Conservation (phyloP, 169 alveolate species). For the Plasmodium adleri region DNA sequence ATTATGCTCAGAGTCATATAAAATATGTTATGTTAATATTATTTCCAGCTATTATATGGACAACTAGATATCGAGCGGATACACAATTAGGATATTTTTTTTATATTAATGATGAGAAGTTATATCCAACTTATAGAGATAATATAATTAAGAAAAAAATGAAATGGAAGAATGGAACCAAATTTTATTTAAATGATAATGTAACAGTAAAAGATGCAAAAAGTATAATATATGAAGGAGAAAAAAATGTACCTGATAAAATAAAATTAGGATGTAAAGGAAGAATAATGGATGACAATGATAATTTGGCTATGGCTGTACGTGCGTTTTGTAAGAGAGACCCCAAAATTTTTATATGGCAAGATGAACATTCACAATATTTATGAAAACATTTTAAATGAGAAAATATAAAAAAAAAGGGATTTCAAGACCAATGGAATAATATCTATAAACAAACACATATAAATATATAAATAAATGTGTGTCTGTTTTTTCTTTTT, state of each 20-base stretch:
- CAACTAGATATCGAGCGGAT: constrained; percentile 87
- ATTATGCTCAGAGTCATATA: constrained; percentile 89
- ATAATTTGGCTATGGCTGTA: constrained; percentile 89
- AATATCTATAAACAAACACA: no score
- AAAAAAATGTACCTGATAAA: constrained; percentile 72
- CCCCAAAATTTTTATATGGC: constrained; percentile 88
- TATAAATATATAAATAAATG: not conserved
- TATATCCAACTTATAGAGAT: constrained; percentile 18
- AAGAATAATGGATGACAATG: constrained; percentile 86
- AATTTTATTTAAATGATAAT: constrained; percentile 84
- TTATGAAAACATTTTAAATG: constrained; percentile 1
- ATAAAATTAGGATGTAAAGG: constrained; percentile 89
- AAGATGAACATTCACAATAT: constrained; percentile 67
- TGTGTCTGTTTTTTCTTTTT: not conserved
- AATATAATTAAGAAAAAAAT: constrained; percentile 37
- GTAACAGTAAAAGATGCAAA: constrained; percentile 86
- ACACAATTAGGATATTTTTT: constrained; percentile 88
- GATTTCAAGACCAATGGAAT: not conserved
- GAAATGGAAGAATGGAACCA: constrained; percentile 87
- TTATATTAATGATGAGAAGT: constrained; percentile 77
- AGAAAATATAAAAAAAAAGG: not conserved
- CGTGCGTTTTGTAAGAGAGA: constrained; percentile 90
- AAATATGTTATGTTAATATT: constrained; percentile 86
- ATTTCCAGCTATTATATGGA: constrained; percentile 88
- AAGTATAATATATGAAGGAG: constrained; percentile 78